phyloP scores from a whole-genome alignment of 768 basidiomycete species.

The Podaxis sp. region DNA sequence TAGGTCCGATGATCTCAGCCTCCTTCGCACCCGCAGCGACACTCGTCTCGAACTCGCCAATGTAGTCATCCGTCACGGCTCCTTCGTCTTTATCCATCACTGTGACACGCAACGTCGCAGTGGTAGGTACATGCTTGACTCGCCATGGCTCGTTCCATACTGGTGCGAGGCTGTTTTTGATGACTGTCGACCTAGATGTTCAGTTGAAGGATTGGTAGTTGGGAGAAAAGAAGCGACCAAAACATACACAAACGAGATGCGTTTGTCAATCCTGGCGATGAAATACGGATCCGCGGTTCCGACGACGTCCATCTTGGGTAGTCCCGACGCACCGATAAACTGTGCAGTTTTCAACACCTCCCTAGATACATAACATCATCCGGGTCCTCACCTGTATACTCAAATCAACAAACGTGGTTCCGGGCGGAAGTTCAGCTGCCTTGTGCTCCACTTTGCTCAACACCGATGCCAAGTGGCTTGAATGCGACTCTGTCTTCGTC shows the following conservation, averaged over 20 bases:
- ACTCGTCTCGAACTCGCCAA: conserved; percentile 61
- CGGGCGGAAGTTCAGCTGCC: conserved; percentile 29
- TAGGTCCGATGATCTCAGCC: conserved; percentile 54
- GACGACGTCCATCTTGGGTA: conserved; percentile 72
- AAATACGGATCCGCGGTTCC: conserved; percentile 71
- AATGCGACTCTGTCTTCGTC: conserved; percentile 27
- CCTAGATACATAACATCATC: background rate
- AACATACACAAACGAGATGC: conserved; percentile 65
- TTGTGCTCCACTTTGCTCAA: conserved; percentile 16
- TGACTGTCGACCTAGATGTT: conserved; percentile 59
- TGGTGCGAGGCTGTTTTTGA: conserved; percentile 53
- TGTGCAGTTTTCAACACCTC: conserved; percentile 20
- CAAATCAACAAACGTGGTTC: conserved; percentile 52
- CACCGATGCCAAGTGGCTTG: conserved; percentile 17
- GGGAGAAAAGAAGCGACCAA: background rate
- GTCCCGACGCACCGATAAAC: conserved; percentile 70
- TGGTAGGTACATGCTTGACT: conserved; percentile 68
- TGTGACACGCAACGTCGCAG: conserved; percentile 57
- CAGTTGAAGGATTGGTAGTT: background rate
- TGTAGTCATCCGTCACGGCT: conserved; percentile 54
- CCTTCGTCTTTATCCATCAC: conserved; percentile 72
- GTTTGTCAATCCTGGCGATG: conserved; percentile 62
- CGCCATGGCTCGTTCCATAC: conserved; percentile 80
- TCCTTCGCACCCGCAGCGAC: conserved; percentile 63
- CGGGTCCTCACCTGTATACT: conserved; percentile 45